Base-by-base conservation (phyloP, 1,139 yeast species). In the Nakaseomyces uthaithaninus region DNA sequence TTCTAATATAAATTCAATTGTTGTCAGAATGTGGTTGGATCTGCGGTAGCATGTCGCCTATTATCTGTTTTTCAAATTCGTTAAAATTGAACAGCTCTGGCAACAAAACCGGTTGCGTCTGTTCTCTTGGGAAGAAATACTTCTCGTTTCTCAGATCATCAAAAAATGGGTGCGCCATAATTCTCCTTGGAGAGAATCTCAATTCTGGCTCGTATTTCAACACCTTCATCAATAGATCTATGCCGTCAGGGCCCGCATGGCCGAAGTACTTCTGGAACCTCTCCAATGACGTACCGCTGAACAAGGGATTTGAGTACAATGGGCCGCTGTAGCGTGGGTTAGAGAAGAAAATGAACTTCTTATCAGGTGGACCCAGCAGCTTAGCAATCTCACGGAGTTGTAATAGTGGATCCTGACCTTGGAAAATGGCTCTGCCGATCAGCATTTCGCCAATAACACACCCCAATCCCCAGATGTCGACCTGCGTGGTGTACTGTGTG, bases 391-490 rank as follows among this genome's bases (percentile, higher is more conserved):
- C 94, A 55, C 83, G 74, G 50, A 82, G 67, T 60, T 82, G 94
- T 40, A 79, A 63, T 55, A 79, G 72, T 11, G 89, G 85, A 40
- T 80, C 78, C 52, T 75, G 80, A 40, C 93, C 93, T 64, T 81
- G 91, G 64, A 83, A 83, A 17, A 83, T 79, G 3, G 91, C 86
- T 57, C 77, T 80, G 24, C 91, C 89, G 54, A 81, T 68, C 48
- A 80, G 72, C 89, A 83, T 81, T 60, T 83, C 93, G 15, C 91
- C 91, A 49, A 82, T 67, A 8, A 82, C 91, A 68, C 94, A 83
- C 1, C 94, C 94, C 42, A 81, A 67, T 1, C 91, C 91, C 94
- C 94, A 83, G 44, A 81, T 76, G 59, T 83, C 94, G 44, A 83
- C 81, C 54, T 80, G 82, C 6, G 91, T 80, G 2, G 87, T 73